Base-by-base conservation (phyloP, 768 basidiomycete genomes). In the Kwoniella pini region DNA sequence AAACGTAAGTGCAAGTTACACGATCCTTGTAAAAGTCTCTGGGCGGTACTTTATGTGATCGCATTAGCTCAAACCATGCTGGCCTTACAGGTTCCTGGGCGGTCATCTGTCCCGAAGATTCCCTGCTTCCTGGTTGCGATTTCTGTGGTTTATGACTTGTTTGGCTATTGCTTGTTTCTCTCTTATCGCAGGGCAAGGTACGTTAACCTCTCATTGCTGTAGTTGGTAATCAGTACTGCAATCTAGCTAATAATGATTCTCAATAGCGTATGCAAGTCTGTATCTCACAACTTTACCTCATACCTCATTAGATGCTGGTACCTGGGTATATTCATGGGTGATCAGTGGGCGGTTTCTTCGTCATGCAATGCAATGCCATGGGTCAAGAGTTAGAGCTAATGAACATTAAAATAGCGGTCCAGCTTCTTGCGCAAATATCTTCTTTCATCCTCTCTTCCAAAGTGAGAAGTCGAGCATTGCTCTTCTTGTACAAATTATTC, bases 61-160 rank as follows among this genome's bases (percentile, higher is more conserved):
- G n/a, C n/a, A n/a, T n/a, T n/a, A n/a, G n/a, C n/a, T n/a, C n/a
- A n/a, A n/a, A n/a, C n/a, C n/a, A n/a, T n/a, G n/a, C n/a, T n/a
- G n/a, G n/a, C n/a, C n/a, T 2, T n/a, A n/a, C 49, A 79, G 76
- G 10, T 78, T 80, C 57, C 70, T 81, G 48, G 76, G 78, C 27
- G 68, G 76, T 1, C 71, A 77, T 49, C 66, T 80, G 27, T 53
- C 68, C 0, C 54, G 69, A 5, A 60, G 79, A 15, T 80, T 82
- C 53, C 81, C 81, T 0, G 65, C 77, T 4, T 77, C 75, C 0
- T 82, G 80, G 71, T 62, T 73, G n/a, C 69, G 81, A 17, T 82
- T 81, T 63, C 65, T 81, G 21, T 81, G 80, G 80, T 82, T 82
- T 69, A 76, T 81, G 71, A 71, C 69, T 2, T 77, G 74, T 11